Percentiles rank a stretch among this genome's conserved stretches.
These are phyloP conservation scores for Coemansia sp. DNA, from an alignment of 192 early-diverging fungal genomes.

Conservation along the genomic window DNA sequence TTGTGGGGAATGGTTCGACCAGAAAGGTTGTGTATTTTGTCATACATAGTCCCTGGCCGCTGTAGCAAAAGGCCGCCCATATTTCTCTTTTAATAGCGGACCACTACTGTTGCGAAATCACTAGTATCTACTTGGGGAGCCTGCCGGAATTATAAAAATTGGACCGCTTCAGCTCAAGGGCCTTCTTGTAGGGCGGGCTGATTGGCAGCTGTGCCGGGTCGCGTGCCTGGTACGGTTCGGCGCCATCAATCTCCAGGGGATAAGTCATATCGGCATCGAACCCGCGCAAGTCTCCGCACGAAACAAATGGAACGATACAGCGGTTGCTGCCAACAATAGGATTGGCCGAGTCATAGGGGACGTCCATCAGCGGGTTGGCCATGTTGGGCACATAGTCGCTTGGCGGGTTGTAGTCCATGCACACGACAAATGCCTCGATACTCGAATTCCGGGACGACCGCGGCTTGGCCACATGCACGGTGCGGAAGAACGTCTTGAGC, in stretches of 20 bases:
- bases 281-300: conserved; percentile 84
- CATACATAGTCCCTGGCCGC: no score
- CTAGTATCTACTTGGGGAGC: no score
- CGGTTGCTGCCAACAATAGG: conserved; percentile 65
- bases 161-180: conserved; percentile 66
- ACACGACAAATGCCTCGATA: conserved; percentile 92
- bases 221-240: conserved; percentile 43
- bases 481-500: conserved; percentile 85
- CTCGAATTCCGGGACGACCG: conserved; percentile 89
- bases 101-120: no score
- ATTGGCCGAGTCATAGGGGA: conserved; percentile 65
- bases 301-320: conserved; percentile 81
- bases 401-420: conserved; percentile 84
- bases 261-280: conserved; percentile 90
- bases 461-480: conserved; percentile 89
- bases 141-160: conserved; percentile 75
- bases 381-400: conserved; percentile 80
- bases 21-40: no score
- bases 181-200: conserved; percentile 81
- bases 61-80: no score
- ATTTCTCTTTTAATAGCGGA: no score
- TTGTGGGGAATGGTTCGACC: no score
- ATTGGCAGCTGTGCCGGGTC: conserved; percentile 83
- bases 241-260: conserved; percentile 51
- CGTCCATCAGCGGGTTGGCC: conserved; percentile 82